Evolutionary conservation across 2,329 filamentous ascomycete species (phyloP), one percentile per base, ranked within the genome.

Genomic region (Curvularia hawaiiensis): DNA sequence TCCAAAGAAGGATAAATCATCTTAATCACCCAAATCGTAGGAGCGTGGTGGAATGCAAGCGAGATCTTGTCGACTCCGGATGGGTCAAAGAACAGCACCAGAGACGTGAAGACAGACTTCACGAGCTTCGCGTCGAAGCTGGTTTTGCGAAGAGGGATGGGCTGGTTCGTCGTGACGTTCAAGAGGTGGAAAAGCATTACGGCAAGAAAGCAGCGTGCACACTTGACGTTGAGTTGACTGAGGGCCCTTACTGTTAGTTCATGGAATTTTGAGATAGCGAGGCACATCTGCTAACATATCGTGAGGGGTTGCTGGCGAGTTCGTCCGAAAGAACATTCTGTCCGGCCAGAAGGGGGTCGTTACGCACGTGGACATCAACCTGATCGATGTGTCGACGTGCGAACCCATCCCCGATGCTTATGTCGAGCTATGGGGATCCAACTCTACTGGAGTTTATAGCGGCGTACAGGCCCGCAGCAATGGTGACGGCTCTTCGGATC

Each of bases 301-400:
- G 3, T 7, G 43, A 74, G 71, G 67, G 66, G 81, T 85, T 50
- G 68, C 72, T 16, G 84, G 83, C 30, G 83, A 85, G 66, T 78
- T 79, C 44, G 71, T 85, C 60, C 78, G 83, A 8, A 61, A 75
- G 31, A 75, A 85, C 60, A 63, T 85, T 26, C 75, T 76, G n/a
- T 82, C 83, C 39, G 75, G 76, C 14, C 78, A 85, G 68, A 65
- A 65, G 26, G 84, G 83, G 43, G 74, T 84, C 41, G 75, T 79
- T 40, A 74, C 83, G 35, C 77, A 79, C n/a, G 64, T 84, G 20
- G 83, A 84, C 65, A 77, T 83, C 61, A 83, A 85, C 68, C 73
- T 85, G 30, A 76, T 85, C 46, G 83, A 85, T 61, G 79, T 83
- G 22, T 72, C 78, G 16, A 82, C 80, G 5, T 86, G 84, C 74